phyloP scores from a whole-genome alignment of 176 grass and related monocot species.

The Rhipidocladum racemiflorum region DNA sequence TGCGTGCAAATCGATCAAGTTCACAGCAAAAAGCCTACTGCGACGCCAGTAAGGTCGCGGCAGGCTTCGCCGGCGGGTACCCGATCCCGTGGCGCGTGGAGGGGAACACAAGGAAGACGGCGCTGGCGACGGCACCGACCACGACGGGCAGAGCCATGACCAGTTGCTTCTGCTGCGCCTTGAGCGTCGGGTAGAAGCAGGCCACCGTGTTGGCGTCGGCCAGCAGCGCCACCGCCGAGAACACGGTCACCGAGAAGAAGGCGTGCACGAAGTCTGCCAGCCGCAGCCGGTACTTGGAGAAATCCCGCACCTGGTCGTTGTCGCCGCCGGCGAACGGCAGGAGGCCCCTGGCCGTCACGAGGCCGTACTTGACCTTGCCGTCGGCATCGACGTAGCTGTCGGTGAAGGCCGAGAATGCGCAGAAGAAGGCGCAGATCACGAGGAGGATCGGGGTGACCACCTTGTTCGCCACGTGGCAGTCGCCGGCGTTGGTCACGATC shows the following conservation, averaged over 20 bases:
- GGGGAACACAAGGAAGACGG: slow-evolving; percentile 55
- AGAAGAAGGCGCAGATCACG: slow-evolving; percentile 32
- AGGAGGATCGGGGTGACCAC: slow-evolving; percentile 42
- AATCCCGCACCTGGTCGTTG: not conserved
- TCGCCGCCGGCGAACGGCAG: slow-evolving; percentile 34
- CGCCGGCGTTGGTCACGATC: slow-evolving; percentile 57
- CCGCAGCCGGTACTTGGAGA: slow-evolving; percentile 54
- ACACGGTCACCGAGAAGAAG: slow-evolving; percentile 48
- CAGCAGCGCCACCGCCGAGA: slow-evolving; percentile 53
- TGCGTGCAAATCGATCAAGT: too few species aligned
- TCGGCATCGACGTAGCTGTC: slow-evolving; percentile 63
- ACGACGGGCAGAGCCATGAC: slow-evolving; percentile 57
- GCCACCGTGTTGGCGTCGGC: slow-evolving; percentile 61
- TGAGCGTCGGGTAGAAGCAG: slow-evolving; percentile 61
- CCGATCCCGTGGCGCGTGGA: slow-evolving; percentile 60
- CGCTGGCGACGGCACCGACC: slow-evolving; percentile 52
- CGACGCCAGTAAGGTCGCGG: slow-evolving; percentile 3
- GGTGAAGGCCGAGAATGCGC: slow-evolving; percentile 62
- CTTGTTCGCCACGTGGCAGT: slow-evolving; percentile 42
- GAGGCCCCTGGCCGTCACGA: slow-evolving; percentile 51
- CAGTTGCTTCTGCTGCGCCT: slow-evolving; percentile 45
- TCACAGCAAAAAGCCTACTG: slow-evolving; percentile 24
- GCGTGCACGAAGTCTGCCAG: slow-evolving; percentile 62
- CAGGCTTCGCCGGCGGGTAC: slow-evolving; percentile 43
- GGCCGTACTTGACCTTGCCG: slow-evolving; percentile 61